Conservation (phyloP, 2,329 filamentous ascomycete genomes). For the Aspergillus quadricinctus region DNA sequence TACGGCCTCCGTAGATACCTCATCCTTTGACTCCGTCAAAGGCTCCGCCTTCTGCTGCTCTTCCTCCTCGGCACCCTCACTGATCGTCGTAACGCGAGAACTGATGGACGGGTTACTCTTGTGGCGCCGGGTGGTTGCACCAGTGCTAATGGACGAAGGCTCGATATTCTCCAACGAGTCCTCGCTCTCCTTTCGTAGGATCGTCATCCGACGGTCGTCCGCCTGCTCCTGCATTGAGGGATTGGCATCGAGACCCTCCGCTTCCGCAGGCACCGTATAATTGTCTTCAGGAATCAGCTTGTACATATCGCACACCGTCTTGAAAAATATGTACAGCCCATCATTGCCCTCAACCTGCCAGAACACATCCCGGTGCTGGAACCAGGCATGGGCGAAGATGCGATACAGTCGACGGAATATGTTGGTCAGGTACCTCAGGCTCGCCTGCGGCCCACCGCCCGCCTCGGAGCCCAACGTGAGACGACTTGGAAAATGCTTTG, state of each 20-base stretch:
- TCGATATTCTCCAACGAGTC: slow-evolving; percentile 23
- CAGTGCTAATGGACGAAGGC: slow-evolving; percentile 51
- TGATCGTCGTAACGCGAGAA: slow-evolving; percentile 73
- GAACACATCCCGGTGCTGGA: slow-evolving; percentile 91
- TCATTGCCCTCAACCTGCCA: slow-evolving; percentile 88
- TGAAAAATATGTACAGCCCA: slow-evolving; percentile 95
- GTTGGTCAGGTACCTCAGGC: slow-evolving; percentile 71
- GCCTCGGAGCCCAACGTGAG: slow-evolving; percentile 55
- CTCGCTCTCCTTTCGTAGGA: slow-evolving; percentile 33
- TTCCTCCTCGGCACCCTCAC: slow-evolving; percentile 74
- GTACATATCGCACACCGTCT: slow-evolving; percentile 91
- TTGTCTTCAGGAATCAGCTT: slow-evolving; percentile 86
- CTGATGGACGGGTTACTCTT: slow-evolving; percentile 77
- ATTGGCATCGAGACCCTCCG: slow-evolving; percentile 69
- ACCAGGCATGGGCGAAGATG: slow-evolving; percentile 98
- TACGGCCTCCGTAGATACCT: slow-evolving; percentile 1
- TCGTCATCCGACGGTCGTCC: slow-evolving; percentile 32
- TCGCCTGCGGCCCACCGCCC: slow-evolving; percentile 40
- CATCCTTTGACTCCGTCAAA: slow-evolving; percentile 7
- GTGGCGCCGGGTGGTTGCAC: slow-evolving; percentile 74
- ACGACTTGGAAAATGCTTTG: slow-evolving; percentile 90
- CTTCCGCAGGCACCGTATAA: slow-evolving; percentile 90
- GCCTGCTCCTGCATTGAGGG: slow-evolving; percentile 20
- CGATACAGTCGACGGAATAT: slow-evolving; percentile 91
- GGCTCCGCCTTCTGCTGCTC: slow-evolving; percentile 16